These are phyloP conservation scores for Fraxinus ornus DNA, from an alignment of 305 asterid species.

Conservation along the genomic window DNA sequence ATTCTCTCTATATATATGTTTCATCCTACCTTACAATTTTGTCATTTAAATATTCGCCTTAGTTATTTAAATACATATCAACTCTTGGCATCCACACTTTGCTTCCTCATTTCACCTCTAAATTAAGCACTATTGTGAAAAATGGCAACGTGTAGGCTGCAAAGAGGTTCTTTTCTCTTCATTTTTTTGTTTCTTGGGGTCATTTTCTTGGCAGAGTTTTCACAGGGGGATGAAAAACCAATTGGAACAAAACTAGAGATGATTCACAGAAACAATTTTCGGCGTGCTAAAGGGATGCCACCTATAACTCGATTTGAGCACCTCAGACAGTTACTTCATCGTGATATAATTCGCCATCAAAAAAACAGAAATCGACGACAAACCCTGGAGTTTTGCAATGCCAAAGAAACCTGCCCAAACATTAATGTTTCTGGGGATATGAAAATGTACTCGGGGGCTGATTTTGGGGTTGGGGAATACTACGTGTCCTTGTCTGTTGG, in stretches of 20 bases:
- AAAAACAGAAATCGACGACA: conserved; percentile 18
- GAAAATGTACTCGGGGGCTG: conserved; percentile 45
- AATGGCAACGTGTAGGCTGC: conserved; percentile 20
- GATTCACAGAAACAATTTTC: conserved; percentile 30
- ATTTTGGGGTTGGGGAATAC: conserved; percentile 48
- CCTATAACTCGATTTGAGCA: conserved; percentile 12
- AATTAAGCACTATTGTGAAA: not conserved
- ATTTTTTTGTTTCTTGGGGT: not conserved
- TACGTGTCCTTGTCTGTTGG: conserved; percentile 43
- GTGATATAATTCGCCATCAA: conserved; percentile 35
- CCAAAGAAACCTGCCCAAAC: not conserved
- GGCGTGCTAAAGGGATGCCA: not conserved
- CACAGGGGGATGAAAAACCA: not conserved
- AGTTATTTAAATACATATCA: too few relatives aligned
- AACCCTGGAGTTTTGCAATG: not conserved
- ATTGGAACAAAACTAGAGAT: conserved; percentile 24
- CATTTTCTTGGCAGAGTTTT: not conserved
- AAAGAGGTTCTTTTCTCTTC: not conserved
- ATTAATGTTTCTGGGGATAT: conserved; percentile 29
- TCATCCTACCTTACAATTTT: not conserved
- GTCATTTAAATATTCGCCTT: too few relatives aligned
- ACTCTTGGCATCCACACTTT: too few relatives aligned
- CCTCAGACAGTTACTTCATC: conserved; percentile 15
- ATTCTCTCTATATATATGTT: not conserved
- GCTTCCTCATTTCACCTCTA: not conserved